Evolutionary conservation across 2,329 filamentous ascomycete species (phyloP).

Genomic region (Furcasterigmium furcatum): DNA sequence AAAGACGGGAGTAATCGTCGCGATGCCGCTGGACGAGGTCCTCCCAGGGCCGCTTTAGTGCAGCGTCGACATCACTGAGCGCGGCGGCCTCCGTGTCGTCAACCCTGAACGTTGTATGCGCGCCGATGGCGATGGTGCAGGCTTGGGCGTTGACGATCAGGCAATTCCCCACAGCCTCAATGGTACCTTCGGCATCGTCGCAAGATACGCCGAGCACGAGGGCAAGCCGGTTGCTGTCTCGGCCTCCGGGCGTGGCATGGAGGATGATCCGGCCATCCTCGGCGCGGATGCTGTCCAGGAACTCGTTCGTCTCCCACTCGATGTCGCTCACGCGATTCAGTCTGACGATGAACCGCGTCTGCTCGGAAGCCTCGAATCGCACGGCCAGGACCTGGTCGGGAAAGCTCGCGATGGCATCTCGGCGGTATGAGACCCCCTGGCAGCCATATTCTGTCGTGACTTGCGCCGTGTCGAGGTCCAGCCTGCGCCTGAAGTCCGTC

Average conservation of each 20-base stretch:
- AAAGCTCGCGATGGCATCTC: conserved; percentile 15
- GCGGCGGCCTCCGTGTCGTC: conserved; percentile 21
- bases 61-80: conserved; percentile 16
- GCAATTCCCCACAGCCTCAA: conserved; percentile 27
- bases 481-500: conserved; percentile 8
- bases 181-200: conserved; percentile 19
- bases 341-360: conserved; percentile 18
- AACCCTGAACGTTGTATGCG: conserved; percentile 34
- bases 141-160: conserved; percentile 30
- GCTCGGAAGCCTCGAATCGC: conserved; percentile 12
- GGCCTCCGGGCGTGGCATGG: conserved; percentile 32
- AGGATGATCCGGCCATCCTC: conserved; percentile 24
- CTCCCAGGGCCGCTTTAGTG: conserved; percentile 14
- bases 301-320: conserved; percentile 40
- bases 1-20: conserved; percentile 16
- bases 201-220: conserved; percentile 23
- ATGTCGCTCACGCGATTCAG: conserved; percentile 34
- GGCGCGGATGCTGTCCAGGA: conserved; percentile 30
- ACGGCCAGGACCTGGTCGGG: conserved; percentile 11
- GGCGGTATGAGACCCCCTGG: conserved; percentile 12
- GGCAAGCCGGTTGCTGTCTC: conserved; percentile 24
- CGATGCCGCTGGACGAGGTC: conserved; percentile 14
- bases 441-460: conserved; percentile 8
- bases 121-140: conserved; percentile 30
- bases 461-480: conserved; percentile 11